Percentiles rank a stretch among this genome's conserved stretches.
Evolutionary conservation across 2,329 filamentous ascomycete species (phyloP).

Genomic region (Trichoderma cornu-damae): DNA sequence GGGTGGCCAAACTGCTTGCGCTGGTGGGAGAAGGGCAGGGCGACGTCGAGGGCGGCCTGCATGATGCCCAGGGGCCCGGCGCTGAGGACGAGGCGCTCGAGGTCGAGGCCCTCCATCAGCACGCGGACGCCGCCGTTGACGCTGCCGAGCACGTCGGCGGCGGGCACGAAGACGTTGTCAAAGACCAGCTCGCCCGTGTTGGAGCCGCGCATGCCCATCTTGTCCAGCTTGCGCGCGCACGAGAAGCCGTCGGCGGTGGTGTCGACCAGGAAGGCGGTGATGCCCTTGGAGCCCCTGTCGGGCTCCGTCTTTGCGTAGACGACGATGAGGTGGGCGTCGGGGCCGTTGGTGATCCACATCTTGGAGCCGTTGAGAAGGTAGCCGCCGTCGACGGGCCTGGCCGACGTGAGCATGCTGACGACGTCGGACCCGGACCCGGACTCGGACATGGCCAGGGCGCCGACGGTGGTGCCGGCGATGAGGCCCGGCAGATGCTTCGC

Average conservation of each 20-base stretch:
- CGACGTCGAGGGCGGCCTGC: conserved; percentile 82
- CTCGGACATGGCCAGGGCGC: conserved; percentile 92
- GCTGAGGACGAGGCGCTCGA: conserved; percentile 86
- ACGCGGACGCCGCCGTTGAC: conserved; percentile 81
- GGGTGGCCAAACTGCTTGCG: conserved; percentile 83
- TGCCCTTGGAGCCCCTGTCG: conserved; percentile 75
- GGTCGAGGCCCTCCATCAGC: conserved; percentile 91
- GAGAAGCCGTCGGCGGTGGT: conserved; percentile 68
- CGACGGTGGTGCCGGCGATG: conserved; percentile 73
- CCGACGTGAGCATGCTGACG: conserved; percentile 88
- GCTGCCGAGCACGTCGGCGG: conserved; percentile 71
- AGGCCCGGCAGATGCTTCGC: conserved; percentile 71
- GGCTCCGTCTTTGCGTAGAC: conserved; percentile 97
- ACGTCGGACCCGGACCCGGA: conserved; percentile 88
- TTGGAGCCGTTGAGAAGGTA: conserved; percentile 85
- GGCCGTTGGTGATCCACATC: conserved; percentile 99
- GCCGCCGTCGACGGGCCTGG: conserved; percentile 74
- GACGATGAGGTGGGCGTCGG: conserved; percentile 85
- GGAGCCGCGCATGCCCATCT: conserved; percentile 95
- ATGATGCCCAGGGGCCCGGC: conserved; percentile 90
- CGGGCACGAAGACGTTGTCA: conserved; percentile 83
- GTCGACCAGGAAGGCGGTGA: conserved; percentile 90
- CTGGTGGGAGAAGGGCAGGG: conserved; percentile 82
- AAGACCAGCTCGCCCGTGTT: conserved; percentile 95
- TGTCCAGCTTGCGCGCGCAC: conserved; percentile 87